Base-by-base conservation (phyloP, 176 grass and related monocot species). In the Puccinellia tenuiflora region DNA sequence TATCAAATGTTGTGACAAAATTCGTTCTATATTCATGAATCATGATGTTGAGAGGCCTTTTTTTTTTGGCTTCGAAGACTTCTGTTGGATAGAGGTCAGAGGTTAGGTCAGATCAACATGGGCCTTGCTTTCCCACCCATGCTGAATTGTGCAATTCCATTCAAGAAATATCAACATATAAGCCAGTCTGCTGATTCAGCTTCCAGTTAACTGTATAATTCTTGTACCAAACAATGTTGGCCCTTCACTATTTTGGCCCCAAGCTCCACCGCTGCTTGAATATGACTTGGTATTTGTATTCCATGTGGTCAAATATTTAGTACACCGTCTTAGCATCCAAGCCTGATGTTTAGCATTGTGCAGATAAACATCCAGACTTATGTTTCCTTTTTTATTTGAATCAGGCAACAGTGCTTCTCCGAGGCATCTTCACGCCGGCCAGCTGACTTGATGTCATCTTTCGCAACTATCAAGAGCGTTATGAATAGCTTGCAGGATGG, bases 401-500 rank as follows among this genome's bases (percentile, higher is more conserved):
- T 64, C 84, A 98, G 92, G 76, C 90, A 95, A 82, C 96, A 99
- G 52, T 99, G 96, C 75, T 99, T 99, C 89, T 93, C 91, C 7
- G 89, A 93, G 39, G 86, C 87, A 80, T 92, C 96, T 38, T 88
- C 88, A 54, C 89, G 85, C 5, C 57, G 96, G 0, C 91, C 93
- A 12, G 91, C 93, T 78, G 93, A 99, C 88, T 50, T 96, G 33
- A 75, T 94, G 33, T 99, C 96, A 59, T 95, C 93, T 38, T 96
- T 90, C 21, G 71, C 93, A 61, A 95, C 96, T 87, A 96, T 99
- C 83, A 95, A 51, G 78, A 96, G 81, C 68, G 89, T 92, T 74
- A 91, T 99, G 92, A 96, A 99, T 86, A 88, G 79, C 85, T 87
- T 99, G 69, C 95, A 96, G 78, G 91, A 99, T 85, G 91, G 92